Evolutionary conservation across 2,329 filamentous ascomycete genomes (phyloP).

Genomic region (Aurifilum marmelostoma): DNA sequence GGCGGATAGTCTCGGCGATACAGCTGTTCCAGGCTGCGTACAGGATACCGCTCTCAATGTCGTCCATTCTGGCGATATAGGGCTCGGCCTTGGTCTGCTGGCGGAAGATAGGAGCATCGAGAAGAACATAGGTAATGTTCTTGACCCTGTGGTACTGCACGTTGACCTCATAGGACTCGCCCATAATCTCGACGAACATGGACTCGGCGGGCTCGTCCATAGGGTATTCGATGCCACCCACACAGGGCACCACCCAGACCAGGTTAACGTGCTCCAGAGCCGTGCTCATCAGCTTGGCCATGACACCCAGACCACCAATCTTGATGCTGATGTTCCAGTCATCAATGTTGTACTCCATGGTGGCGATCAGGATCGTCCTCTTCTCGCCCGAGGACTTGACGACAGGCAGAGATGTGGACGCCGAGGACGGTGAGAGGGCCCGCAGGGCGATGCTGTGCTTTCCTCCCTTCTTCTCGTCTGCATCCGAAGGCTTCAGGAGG

Average conservation of each 20-base stretch:
- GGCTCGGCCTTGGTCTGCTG: conserved; percentile 63
- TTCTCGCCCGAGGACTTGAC: conserved; percentile 27
- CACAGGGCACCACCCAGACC: conserved; percentile 66
- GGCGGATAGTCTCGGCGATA: conserved; percentile 64
- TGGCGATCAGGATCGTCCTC: conserved; percentile 67
- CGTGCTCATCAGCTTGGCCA: conserved; percentile 71
- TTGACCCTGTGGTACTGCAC: conserved; percentile 66
- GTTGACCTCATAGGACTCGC: conserved; percentile 62
- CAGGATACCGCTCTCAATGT: conserved; percentile 67
- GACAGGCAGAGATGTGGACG: conserved; percentile 27
- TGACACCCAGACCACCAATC: conserved; percentile 71
- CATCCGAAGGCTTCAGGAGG: conserved; percentile 25
- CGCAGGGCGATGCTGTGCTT: conserved; percentile 29
- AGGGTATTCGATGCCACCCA: conserved; percentile 67
- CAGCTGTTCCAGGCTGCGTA: conserved; percentile 73
- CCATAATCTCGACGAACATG: conserved; percentile 66
- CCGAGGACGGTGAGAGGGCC: conserved; percentile 26
- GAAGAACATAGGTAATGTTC: conserved; percentile 39
- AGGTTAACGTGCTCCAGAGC: conserved; percentile 66
- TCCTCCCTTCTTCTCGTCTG: conserved; percentile 36
- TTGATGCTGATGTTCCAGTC: conserved; percentile 74
- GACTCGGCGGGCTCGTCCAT: conserved; percentile 60
- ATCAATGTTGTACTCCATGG: conserved; percentile 74
- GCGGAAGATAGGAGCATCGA: conserved; percentile 68
- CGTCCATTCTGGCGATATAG: conserved; percentile 69